Conservation (phyloP, 2,329 filamentous ascomycete species). For the Cercospora janseana region DNA sequence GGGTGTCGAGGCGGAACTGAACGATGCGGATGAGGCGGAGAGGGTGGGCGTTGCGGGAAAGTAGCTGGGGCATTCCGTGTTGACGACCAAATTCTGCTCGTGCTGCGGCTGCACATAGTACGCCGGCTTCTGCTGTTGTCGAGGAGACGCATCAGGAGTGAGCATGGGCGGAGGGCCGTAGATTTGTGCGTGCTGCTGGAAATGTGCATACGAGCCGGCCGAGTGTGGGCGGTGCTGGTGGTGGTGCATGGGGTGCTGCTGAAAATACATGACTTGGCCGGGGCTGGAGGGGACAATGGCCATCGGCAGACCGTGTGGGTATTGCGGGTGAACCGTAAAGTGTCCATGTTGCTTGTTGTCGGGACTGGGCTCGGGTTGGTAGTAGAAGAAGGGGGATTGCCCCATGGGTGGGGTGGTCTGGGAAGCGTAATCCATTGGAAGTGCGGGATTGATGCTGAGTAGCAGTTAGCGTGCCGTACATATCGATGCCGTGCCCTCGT, state of each 20-base stretch:
- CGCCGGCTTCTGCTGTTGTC: slow-evolving; percentile 70
- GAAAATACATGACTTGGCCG: slow-evolving; percentile 52
- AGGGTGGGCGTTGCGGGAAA: slow-evolving; percentile 85
- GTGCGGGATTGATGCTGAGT: slow-evolving; percentile 21
- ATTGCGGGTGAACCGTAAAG: slow-evolving; percentile 59
- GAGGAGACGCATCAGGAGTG: slow-evolving; percentile 74
- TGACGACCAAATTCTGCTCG: slow-evolving; percentile 52
- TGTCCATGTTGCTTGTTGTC: slow-evolving; percentile 73
- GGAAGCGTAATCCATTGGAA: slow-evolving; percentile 40
- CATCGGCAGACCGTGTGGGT: slow-evolving; percentile 49
- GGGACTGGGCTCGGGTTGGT: slow-evolving; percentile 71
- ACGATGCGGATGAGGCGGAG: slow-evolving; percentile 75
- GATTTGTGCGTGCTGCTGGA: slow-evolving; percentile 47
- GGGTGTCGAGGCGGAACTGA: slow-evolving; percentile 82
- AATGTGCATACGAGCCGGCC: slow-evolving; percentile 36
- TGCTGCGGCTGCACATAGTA: slow-evolving; percentile 62
- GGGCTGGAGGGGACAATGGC: slow-evolving; percentile 47
- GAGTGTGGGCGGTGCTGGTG: slow-evolving; percentile 38
- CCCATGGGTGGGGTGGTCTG: slow-evolving; percentile 56
- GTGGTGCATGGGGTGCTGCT: slow-evolving; percentile 53
- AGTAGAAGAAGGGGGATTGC: slow-evolving; percentile 82
- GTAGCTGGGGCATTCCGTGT: slow-evolving; percentile 71
- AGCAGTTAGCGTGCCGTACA: slow-evolving; percentile 24
- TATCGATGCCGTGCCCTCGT: slow-evolving; percentile 21
- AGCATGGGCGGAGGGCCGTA: slow-evolving; percentile 62